Conservation (phyloP, 768 basidiomycete species). For the Galerina sulciceps region DNA sequence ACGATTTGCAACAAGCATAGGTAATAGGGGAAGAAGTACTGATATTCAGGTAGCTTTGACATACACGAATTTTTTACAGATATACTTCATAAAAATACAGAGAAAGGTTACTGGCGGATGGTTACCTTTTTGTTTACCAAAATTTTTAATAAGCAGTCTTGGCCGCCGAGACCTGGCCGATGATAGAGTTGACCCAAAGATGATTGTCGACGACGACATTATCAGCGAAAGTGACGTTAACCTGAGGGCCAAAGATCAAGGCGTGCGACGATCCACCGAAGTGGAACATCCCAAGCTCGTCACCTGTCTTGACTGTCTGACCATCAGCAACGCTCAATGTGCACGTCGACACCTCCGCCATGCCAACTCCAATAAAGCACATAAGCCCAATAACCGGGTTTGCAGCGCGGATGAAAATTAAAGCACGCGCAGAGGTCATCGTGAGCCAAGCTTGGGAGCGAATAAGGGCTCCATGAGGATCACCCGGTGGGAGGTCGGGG, state of each 20-base stretch:
- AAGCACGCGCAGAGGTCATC: constrained; percentile 47
- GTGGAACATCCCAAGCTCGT: constrained; percentile 1
- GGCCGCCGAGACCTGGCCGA: constrained; percentile 1
- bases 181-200: constrained; percentile 16
- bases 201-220: background rate
- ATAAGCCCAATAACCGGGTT: background rate
- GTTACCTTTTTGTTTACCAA: no score
- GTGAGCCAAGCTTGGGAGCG: constrained; percentile 25
- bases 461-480: constrained; percentile 16
- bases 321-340: background rate
- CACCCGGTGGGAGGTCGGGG: constrained; percentile 5
- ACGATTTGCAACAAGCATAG: no score
- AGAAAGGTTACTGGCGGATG: no score
- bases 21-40: no score
- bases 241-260: constrained; percentile 12
- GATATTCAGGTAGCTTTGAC: no score
- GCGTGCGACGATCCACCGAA: constrained; percentile 2
- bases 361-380: background rate
- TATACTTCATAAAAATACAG: no score
- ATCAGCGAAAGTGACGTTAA: constrained; percentile 5
- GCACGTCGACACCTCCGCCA: background rate
- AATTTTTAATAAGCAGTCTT: no score
- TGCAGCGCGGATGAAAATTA: constrained; percentile 28
- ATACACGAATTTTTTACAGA: no score
- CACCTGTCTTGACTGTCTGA: background rate